Evolutionary conservation across 495 filamentous ascomycete species (phyloP), one percentile per base, ranked within the genome.

Genomic region (Aspergillus ellipticus): DNA sequence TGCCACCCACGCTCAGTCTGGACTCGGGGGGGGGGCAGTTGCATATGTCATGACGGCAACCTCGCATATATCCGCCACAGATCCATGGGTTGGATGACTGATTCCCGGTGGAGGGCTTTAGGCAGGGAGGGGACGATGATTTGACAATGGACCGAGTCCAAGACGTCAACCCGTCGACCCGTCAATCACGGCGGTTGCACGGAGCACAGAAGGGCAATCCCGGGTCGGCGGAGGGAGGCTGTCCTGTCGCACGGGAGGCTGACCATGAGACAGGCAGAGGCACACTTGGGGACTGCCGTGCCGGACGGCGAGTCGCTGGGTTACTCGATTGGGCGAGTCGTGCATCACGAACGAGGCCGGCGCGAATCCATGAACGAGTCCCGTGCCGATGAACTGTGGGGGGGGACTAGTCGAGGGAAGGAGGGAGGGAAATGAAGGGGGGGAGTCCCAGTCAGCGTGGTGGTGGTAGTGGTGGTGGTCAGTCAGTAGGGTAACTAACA

Each of bases 281-380:
- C 35, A 39, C 28, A 31, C 28, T 13, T 13, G 9, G 9, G 41
- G n/a, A n/a, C 51, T 24, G 49, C 33, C 16, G 20, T 26, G 24
- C 24, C 17, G 24, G 54, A 29, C 29, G 42, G 31, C 16, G 22
- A 31, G 26, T 41, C 59, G 24, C 43, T 52, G 53, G 58, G 10
- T 61, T 64, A 61, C 62, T 29, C 41, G n/a, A 56, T 64, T 61
- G 47, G 58, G 62, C 35, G 21, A 8, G 52, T 43, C 50, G 22
- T 64, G 62, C 62, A 49, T 47, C 29, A 31, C 19, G 24, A 41
- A n/a, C 20, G 35, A 41, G 35, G 33, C 52, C 47, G 56, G 56
- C 24, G 53, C 49, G 45, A 58, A 56, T 41, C 55, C 48, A 53
- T n/a, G 33, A 20, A 55, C 51, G 53, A 48, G 28, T 48, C 45